phyloP scores from a whole-genome alignment of 2,329 filamentous ascomycete genomes.

The Xylaria sp. region DNA sequence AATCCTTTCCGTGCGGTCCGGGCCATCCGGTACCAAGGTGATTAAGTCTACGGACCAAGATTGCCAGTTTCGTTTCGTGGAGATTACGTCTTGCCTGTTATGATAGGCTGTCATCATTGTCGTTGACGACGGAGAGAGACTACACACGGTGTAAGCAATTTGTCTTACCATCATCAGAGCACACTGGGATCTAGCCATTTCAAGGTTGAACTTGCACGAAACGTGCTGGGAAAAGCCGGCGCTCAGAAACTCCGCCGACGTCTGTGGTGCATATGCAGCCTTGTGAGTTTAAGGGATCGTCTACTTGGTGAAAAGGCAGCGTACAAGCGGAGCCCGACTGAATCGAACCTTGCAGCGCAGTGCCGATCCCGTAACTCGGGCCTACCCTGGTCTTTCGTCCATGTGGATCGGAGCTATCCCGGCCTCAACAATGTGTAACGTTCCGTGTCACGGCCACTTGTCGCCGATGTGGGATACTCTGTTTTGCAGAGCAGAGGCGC shows the following conservation, averaged over 20 bases:
- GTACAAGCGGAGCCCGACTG: slow-evolving; percentile 12
- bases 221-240: not conserved
- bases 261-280: slow-evolving; percentile 7
- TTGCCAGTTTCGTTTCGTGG: not conserved
- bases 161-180: slow-evolving; percentile 23
- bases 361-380: slow-evolving; percentile 35
- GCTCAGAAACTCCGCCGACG: not conserved
- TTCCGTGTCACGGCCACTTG: slow-evolving; percentile 27
- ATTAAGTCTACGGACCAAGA: slow-evolving; percentile 12
- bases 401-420: slow-evolving; percentile 30
- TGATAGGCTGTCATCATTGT: slow-evolving; percentile 11
- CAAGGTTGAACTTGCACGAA: not conserved
- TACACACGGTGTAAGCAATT: slow-evolving; percentile 32
- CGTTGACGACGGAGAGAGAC: not conserved
- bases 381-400: slow-evolving; percentile 32
- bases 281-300: slow-evolving; percentile 8
- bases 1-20: slow-evolving; percentile 31
- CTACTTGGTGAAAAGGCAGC: slow-evolving; percentile 5
- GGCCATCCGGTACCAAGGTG: slow-evolving; percentile 30
- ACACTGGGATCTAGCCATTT: slow-evolving; percentile 11
- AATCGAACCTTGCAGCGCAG: slow-evolving; percentile 24
- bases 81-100: slow-evolving; percentile 23
- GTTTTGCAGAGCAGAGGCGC: slow-evolving; percentile 18
- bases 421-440: slow-evolving; percentile 33
- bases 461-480: slow-evolving; percentile 17